phyloP scores from a whole-genome alignment of 768 basidiomycete genomes.

The Suillus alpinus region DNA sequence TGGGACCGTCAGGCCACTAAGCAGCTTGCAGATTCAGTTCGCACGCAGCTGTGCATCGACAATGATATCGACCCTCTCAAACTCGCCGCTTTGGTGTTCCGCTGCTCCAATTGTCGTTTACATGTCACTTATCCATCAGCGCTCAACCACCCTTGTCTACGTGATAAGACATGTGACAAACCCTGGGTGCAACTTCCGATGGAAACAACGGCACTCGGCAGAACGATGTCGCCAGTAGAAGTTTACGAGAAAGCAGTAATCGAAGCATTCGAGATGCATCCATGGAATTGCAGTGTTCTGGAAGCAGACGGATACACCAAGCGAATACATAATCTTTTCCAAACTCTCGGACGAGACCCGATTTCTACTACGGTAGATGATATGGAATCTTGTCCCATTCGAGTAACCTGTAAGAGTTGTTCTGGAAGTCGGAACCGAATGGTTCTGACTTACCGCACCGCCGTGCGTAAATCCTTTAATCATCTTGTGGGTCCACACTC shows the following conservation, averaged over 20 bases:
- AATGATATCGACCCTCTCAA: not conserved
- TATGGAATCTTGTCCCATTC: not conserved
- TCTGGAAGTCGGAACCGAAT: slow-evolving; percentile 1
- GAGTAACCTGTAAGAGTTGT: slow-evolving; percentile 1
- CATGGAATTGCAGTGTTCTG: not conserved
- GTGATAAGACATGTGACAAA: not conserved
- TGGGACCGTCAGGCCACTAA: not conserved
- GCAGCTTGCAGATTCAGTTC: not conserved
- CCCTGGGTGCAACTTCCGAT: not conserved
- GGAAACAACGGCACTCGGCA: not conserved
- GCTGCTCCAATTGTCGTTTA: not conserved
- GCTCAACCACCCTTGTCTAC: not conserved
- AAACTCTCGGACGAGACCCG: not conserved
- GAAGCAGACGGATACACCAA: not conserved
- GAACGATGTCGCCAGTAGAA: not conserved
- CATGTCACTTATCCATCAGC: slow-evolving; percentile 1
- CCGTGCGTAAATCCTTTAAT: not conserved
- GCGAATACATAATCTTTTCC: not conserved
- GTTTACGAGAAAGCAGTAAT: not conserved
- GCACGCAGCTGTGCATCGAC: not conserved
- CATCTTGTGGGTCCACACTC: not conserved
- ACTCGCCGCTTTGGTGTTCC: not conserved
- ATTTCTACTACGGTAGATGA: not conserved
- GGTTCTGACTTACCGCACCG: not conserved
- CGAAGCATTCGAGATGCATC: not conserved